These are phyloP conservation scores for Laguncularia racemosa DNA, from an alignment of 345 rosid genomes.

Conservation along the genomic window DNA sequence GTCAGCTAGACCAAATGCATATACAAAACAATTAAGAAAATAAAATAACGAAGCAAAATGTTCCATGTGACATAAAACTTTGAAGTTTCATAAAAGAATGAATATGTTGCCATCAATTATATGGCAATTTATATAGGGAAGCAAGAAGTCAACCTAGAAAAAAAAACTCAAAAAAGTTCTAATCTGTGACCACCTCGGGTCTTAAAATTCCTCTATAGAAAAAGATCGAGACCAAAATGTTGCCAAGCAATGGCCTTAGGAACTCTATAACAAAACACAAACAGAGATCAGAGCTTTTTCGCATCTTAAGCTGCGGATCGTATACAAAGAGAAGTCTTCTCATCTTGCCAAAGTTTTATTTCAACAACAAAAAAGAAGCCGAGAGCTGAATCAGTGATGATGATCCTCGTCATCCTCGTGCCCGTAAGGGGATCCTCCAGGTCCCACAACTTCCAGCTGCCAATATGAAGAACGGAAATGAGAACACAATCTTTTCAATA, in stretches of 20 bases:
- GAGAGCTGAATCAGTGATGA: conserved; percentile 33
- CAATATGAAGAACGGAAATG: conserved; percentile 8
- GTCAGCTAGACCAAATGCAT: too few species aligned
- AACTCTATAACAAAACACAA: conserved; percentile 15
- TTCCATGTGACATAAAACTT: conserved; percentile 2
- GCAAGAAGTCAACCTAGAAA: conserved; percentile 7
- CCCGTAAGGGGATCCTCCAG: conserved; percentile 84
- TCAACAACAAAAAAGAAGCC: conserved; percentile 14
- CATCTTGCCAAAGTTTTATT: conserved; percentile 25
- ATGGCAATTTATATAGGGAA: conserved; percentile 20
- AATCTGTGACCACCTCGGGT: conserved; percentile 20
- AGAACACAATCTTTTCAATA: conserved; percentile 8
- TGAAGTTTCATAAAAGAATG: conserved; percentile 27
- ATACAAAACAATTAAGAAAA: background rate
- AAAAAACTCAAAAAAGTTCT: conserved; percentile 14
- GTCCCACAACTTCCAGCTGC: conserved; percentile 90
- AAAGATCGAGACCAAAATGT: conserved; percentile 8
- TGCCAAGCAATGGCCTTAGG: conserved; percentile 26
- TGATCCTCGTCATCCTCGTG: conserved; percentile 49
- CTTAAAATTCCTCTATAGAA: conserved; percentile 13
- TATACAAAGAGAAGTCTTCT: conserved; percentile 30
- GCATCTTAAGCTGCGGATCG: conserved; percentile 16
- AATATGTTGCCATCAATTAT: conserved; percentile 30
- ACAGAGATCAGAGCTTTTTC: conserved; percentile 18
- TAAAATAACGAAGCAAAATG: background rate